Evolutionary conservation across 352 stramenopile species (phyloP).

Genomic region (Globisporangium ultimum): DNA sequence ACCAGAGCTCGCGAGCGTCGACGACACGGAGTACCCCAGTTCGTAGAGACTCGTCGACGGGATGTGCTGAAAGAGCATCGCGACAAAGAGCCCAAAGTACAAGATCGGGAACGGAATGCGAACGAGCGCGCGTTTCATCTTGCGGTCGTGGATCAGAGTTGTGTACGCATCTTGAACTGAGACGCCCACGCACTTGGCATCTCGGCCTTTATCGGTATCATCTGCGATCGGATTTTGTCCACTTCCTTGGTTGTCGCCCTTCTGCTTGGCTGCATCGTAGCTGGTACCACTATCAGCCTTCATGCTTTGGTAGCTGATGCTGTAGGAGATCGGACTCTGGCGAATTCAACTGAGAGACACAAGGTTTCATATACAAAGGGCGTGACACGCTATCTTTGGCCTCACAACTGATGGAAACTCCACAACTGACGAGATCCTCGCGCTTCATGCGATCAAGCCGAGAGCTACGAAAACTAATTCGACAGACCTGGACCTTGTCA

Average conservation of each 20-base stretch:
- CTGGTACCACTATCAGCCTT: too few species aligned
- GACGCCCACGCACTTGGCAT: constrained; percentile 3
- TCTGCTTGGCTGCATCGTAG: neutral
- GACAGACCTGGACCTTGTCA: too few species aligned
- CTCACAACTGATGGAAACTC: too few species aligned
- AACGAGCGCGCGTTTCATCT: constrained; percentile 26
- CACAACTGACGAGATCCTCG: too few species aligned
- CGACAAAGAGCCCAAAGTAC: constrained; percentile 40
- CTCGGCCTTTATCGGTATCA: too few species aligned
- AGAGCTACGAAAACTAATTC: too few species aligned
- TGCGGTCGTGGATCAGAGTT: constrained; percentile 35
- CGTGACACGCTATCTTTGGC: too few species aligned
- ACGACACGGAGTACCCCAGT: constrained; percentile 29
- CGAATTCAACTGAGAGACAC: too few species aligned
- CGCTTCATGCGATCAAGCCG: too few species aligned
- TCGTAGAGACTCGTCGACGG: constrained; percentile 27
- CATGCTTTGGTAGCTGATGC: too few species aligned
- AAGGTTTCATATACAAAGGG: too few species aligned
- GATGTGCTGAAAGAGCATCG: constrained; percentile 45
- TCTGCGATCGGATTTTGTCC: neutral
- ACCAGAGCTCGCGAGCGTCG: constrained; percentile 31
- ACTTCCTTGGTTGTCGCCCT: neutral
- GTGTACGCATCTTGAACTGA: constrained; percentile 22
- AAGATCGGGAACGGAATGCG: constrained; percentile 30
- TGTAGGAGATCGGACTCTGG: too few species aligned